These are phyloP conservation scores for Limonium bicolor DNA, from an alignment of 148 eudicot genomes.

Conservation along the genomic window DNA sequence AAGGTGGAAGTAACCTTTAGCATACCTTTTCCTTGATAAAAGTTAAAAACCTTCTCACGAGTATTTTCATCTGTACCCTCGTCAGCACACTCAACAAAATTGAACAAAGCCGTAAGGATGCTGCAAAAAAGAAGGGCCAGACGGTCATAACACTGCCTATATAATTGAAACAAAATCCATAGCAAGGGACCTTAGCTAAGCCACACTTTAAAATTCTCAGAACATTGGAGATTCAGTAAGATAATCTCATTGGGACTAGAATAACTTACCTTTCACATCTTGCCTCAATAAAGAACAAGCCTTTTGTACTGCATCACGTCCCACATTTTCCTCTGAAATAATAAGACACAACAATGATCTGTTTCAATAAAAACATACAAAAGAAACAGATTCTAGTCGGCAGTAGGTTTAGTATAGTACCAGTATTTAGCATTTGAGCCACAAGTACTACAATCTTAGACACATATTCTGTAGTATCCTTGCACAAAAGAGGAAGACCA, in stretches of 20 bases:
- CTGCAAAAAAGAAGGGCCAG: conserved; percentile 26
- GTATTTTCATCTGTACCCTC: conserved; percentile 73
- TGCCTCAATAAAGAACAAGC: conserved; percentile 92
- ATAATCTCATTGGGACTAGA: neutral
- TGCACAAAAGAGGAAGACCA: conserved; percentile 95
- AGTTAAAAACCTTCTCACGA: conserved; percentile 64
- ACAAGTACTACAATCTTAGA: conserved; percentile 91
- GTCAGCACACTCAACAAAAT: conserved; percentile 70
- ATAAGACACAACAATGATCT: too few relatives aligned
- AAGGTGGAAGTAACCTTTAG: too few relatives aligned
- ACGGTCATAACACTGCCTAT: neutral
- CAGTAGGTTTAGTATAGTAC: conserved; percentile 19
- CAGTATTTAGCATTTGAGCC: conserved; percentile 82
- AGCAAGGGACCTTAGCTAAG: neutral
- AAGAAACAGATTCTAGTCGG: conserved; percentile 1
- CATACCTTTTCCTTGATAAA: conserved; percentile 84
- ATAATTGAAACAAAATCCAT: neutral
- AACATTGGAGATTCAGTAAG: neutral
- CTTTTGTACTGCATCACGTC: conserved; percentile 94
- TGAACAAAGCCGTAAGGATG: conserved; percentile 85
- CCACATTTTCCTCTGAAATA: conserved; percentile 82
- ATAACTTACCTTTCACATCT: conserved; percentile 65
- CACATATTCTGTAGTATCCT: conserved; percentile 85
- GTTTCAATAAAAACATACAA: conserved; percentile 5
- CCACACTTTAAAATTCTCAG: neutral